Percentiles rank a stretch among this genome's conserved stretches.
phyloP scores from a whole-genome alignment of 805 yeast species.

The Zygotorulaspora chibaensis region DNA sequence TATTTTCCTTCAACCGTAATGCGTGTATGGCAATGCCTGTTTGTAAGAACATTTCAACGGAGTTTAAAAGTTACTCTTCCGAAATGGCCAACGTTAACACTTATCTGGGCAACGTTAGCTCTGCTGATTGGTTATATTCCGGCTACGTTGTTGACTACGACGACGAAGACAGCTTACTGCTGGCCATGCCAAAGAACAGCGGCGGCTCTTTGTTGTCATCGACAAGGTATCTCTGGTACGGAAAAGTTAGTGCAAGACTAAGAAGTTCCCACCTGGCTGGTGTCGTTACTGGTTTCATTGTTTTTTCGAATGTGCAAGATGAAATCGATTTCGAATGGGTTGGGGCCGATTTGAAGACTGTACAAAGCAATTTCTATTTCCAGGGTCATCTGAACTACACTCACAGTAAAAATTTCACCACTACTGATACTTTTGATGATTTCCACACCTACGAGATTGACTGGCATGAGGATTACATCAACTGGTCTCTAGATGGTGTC shows the following conservation, averaged over 20 bases:
- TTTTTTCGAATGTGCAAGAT: slow-evolving; percentile 81
- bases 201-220: slow-evolving; percentile 80
- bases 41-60: slow-evolving; percentile 48
- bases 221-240: slow-evolving; percentile 81
- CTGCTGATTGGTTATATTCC: slow-evolving; percentile 60
- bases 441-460: slow-evolving; percentile 75
- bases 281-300: slow-evolving; percentile 77
- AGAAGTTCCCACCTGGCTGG: slow-evolving; percentile 75
- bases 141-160: slow-evolving; percentile 56
- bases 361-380: slow-evolving; percentile 77
- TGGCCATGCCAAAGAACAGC: slow-evolving; percentile 75
- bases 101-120: slow-evolving; percentile 68
- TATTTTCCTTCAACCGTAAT: slow-evolving; percentile 51
- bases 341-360: slow-evolving; percentile 63
- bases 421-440: slow-evolving; percentile 52
- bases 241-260: slow-evolving; percentile 63
- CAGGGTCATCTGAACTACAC: slow-evolving; percentile 69
- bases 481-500: slow-evolving; percentile 72
- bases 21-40: slow-evolving; percentile 87
- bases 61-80: slow-evolving; percentile 38
- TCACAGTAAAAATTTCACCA: slow-evolving; percentile 44
- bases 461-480: slow-evolving; percentile 69
- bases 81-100: slow-evolving; percentile 35
- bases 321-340: slow-evolving; percentile 87
- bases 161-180: slow-evolving; percentile 46